Base-by-base conservation (phyloP, 139 green algal species). In the Auxenochlorella pyrenoidosa region DNA sequence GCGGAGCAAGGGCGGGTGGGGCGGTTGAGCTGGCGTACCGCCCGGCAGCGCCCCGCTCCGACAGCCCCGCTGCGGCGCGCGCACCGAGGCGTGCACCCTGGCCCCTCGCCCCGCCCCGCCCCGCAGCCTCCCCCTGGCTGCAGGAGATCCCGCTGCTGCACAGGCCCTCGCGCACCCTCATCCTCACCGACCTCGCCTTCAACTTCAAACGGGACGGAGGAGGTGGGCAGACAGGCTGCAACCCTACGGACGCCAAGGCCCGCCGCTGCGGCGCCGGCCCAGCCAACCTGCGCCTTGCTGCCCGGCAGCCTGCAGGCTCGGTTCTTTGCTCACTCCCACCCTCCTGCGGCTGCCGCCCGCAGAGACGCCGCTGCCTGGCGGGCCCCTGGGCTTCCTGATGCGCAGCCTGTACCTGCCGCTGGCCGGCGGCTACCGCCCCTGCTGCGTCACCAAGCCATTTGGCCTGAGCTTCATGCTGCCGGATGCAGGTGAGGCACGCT, bases 181-280 rank as follows among this genome's bases (percentile, higher is more conserved):
- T 82, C 24, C 26, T 82, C 24, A 82, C 76, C 13, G 76, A 82
- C 47, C n/a, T 82, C 19, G 76, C 76, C 44, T 82, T 82, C 76
- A 82, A 82, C 76, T 82, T 82, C 76, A 82, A 43, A 30, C 76
- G 44, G 44, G 28, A 8, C 24, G 28, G 30, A 15, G 47, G 47
- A 36, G 76, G 34, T 77, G 36, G 19, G 71, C 47, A 58, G 47
- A 58, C 47, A n/a, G n/a, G n/a, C n/a, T n/a, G n/a, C n/a, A n/a
- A n/a, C n/a, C n/a, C n/a, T n/a, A n/a, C n/a, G n/a, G n/a, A n/a
- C n/a, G n/a, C n/a, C n/a, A n/a, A n/a, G n/a, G n/a, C n/a, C n/a
- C n/a, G n/a, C n/a, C n/a, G n/a, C n/a, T n/a, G n/a, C n/a, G n/a
- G n/a, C n/a, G n/a, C n/a, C n/a, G n/a, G n/a, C n/a, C n/a, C n/a